phyloP scores from a whole-genome alignment of 768 basidiomycete genomes.

The Lactifluus echinatus region DNA sequence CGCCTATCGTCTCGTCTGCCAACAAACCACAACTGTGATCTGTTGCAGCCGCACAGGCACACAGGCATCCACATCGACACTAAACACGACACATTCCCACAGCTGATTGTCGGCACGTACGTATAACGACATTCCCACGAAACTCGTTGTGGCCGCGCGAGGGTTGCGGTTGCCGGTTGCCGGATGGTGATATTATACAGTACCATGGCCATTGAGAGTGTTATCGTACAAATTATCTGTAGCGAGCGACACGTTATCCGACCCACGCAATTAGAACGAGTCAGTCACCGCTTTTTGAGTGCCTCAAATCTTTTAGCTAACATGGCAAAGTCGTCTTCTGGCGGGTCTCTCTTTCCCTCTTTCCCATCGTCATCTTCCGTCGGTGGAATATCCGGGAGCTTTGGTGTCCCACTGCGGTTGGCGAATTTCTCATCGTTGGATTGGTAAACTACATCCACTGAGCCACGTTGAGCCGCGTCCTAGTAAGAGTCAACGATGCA shows the following conservation, averaged over 20 bases:
- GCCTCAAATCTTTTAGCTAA: slow-evolving; percentile 77
- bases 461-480: neutral
- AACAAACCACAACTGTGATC: neutral
- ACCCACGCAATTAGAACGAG: too few relatives aligned
- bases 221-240: too few relatives aligned
- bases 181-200: neutral
- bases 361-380: slow-evolving; percentile 36
- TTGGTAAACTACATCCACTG: neutral
- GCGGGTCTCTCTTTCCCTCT: slow-evolving; percentile 23
- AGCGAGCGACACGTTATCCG: too few relatives aligned
- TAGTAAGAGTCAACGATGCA: neutral
- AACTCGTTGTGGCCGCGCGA: too few relatives aligned
- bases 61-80: neutral
- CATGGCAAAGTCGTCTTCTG: slow-evolving; percentile 65
- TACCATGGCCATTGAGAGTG: too few relatives aligned
- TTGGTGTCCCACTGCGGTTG: slow-evolving; percentile 27
- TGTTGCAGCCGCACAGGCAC: neutral
- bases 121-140: too few relatives aligned
- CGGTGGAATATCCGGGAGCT: slow-evolving; percentile 44
- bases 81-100: neutral
- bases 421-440: too few relatives aligned
- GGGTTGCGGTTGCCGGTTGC: too few relatives aligned
- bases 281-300: slow-evolving; percentile 67
- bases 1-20: neutral
- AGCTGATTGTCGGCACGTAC: neutral